These are phyloP conservation scores for Physaria fendleri DNA, from an alignment of 345 rosid genomes.

Conservation along the genomic window DNA sequence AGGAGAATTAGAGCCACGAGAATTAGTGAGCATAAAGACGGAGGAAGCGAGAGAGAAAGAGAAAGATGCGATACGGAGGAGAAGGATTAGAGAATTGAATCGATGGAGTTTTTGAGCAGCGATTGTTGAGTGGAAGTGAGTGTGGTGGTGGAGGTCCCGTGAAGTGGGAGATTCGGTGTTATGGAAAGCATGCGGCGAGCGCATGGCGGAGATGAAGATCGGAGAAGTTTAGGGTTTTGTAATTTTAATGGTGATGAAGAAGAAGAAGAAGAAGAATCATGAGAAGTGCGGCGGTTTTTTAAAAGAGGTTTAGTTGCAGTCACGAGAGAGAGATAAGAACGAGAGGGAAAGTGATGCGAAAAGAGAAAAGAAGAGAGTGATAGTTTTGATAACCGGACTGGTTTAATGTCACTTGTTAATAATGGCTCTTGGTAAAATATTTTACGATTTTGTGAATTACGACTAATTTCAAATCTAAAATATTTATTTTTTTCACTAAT, in stretches of 20 bases:
- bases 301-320: constrained; percentile 16
- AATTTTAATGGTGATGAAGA: neutral
- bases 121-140: constrained; percentile 68
- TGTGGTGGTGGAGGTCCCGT: constrained; percentile 36
- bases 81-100: constrained; percentile 66
- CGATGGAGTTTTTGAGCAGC: constrained; percentile 72
- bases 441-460: no score
- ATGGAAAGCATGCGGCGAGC: constrained; percentile 56
- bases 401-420: neutral
- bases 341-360: constrained; percentile 36
- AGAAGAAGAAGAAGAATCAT: constrained; percentile 16
- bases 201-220: constrained; percentile 49
- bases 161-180: constrained; percentile 55
- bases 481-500: no score
- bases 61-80: constrained; percentile 69
- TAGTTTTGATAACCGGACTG: constrained; percentile 10
- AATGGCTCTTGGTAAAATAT: no score
- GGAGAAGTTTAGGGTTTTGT: neutral
- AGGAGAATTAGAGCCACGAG: constrained; percentile 49
- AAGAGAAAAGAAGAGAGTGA: neutral
- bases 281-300: constrained; percentile 28
- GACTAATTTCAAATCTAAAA: no score
- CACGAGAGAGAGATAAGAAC: constrained; percentile 32
- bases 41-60: constrained; percentile 77
- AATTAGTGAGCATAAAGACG: constrained; percentile 80